phyloP scores from a whole-genome alignment of 805 yeast species.

The Zygoascus tannicola region DNA sequence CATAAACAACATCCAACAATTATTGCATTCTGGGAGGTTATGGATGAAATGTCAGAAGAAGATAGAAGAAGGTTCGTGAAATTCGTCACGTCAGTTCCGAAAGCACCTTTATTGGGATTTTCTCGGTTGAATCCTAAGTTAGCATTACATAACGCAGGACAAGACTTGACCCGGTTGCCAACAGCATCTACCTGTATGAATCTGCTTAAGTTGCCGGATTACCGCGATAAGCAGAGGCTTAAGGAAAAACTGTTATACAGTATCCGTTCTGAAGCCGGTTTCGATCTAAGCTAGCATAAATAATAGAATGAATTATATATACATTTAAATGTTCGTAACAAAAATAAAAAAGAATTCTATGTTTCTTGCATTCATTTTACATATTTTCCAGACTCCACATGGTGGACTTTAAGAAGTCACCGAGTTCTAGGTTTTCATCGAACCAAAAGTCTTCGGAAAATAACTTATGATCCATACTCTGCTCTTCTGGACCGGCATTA shows the following conservation, averaged over 20 bases:
- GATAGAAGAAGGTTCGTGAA: slow-evolving; percentile 61
- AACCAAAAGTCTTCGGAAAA: no score
- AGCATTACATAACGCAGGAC: slow-evolving; percentile 66
- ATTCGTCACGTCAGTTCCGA: slow-evolving; percentile 86
- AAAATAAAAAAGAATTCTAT: not conserved
- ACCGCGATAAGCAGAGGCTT: slow-evolving; percentile 48
- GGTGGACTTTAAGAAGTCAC: no score
- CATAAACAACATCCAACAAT: slow-evolving; percentile 48
- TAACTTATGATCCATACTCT: no score
- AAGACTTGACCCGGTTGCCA: slow-evolving; percentile 54
- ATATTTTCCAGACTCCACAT: no score
- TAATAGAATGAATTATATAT: not conserved
- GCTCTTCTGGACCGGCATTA: no score
- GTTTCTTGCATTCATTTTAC: not conserved
- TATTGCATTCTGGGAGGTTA: slow-evolving; percentile 60
- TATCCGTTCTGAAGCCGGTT: slow-evolving; percentile 75
- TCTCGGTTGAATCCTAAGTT: slow-evolving; percentile 62
- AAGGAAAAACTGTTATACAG: slow-evolving; percentile 63
- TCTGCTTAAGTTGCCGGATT: slow-evolving; percentile 76
- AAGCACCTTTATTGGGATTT: slow-evolving; percentile 88
- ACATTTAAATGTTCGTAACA: not conserved
- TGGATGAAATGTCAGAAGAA: slow-evolving; percentile 54
- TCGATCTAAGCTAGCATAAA: slow-evolving; percentile 53
- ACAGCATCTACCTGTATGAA: slow-evolving; percentile 93
- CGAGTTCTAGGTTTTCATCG: no score